Conservation (phyloP, 1,284 basidiomycete species). For the Ceratobasidium sp. region DNA sequence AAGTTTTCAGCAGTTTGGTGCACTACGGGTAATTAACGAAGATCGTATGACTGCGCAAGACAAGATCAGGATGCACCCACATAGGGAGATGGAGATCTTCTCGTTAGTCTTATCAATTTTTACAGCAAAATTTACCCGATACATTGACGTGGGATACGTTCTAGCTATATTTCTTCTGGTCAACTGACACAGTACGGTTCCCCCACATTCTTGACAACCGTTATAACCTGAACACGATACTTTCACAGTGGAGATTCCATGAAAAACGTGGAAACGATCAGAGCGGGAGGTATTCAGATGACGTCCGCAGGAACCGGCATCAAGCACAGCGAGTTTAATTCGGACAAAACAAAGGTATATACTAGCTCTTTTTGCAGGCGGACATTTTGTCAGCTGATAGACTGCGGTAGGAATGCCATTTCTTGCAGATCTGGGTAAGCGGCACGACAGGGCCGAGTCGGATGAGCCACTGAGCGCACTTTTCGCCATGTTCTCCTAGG, state of each 20-base stretch:
- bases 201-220: not conserved
- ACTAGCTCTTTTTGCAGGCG: slow-evolving; percentile 1
- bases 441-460: not conserved
- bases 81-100: slow-evolving; percentile 92
- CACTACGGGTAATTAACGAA: slow-evolving; percentile 86
- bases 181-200: slow-evolving; percentile 1
- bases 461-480: slow-evolving; percentile 13
- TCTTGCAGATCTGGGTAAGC: slow-evolving; percentile 86
- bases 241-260: slow-evolving; percentile 80
- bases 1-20: slow-evolving; percentile 66
- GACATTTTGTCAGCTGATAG: slow-evolving; percentile 17
- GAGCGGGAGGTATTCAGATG: slow-evolving; percentile 88
- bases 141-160: not conserved
- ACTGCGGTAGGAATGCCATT: slow-evolving; percentile 64
- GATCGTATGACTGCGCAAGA: slow-evolving; percentile 71
- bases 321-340: slow-evolving; percentile 72
- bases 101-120: slow-evolving; percentile 80
- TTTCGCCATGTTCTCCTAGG: slow-evolving; percentile 33
- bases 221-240: not conserved
- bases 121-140: slow-evolving; percentile 51
- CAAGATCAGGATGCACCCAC: slow-evolving; percentile 41
- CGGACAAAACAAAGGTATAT: slow-evolving; percentile 25
- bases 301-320: slow-evolving; percentile 91
- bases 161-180: slow-evolving; percentile 23
- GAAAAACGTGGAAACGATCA: slow-evolving; percentile 88